Evolutionary conservation across 768 basidiomycete genomes (phyloP).

Genomic region (Royoungia palumana): DNA sequence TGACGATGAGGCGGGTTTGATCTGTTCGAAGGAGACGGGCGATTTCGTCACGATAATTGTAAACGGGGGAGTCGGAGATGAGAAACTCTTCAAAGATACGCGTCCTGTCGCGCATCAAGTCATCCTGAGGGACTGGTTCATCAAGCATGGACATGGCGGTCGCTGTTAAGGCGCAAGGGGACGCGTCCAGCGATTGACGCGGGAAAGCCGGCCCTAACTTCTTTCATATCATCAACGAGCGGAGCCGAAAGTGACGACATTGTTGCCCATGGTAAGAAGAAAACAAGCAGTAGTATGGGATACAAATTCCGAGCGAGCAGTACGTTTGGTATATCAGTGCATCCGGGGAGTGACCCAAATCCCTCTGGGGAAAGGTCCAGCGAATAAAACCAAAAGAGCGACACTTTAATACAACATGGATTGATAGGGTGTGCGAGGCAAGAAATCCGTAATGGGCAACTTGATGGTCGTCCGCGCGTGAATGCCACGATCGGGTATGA

Average conservation of each 20-base stretch:
- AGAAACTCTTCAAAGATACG: conserved; percentile 84
- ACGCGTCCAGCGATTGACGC: conserved; percentile 21
- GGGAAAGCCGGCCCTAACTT: conserved; percentile 35
- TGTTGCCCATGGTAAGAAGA: neutral
- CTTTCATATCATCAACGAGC: neutral
- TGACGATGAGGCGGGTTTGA: conserved; percentile 87
- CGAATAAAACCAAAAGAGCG: conserved; percentile 2
- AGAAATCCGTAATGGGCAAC: neutral
- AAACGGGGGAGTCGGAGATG: conserved; percentile 58
- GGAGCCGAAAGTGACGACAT: no score
- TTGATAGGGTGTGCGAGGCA: conserved; percentile 2
- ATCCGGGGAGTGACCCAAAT: conserved; percentile 2
- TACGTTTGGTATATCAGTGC: conserved; percentile 8
- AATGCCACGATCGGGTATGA: neutral
- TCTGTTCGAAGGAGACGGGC: conserved; percentile 77
- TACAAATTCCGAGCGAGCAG: conserved; percentile 3
- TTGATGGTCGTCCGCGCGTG: neutral
- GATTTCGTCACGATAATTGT: conserved; percentile 86
- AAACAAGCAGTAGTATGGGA: neutral
- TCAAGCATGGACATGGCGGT: conserved; percentile 36
- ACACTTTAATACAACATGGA: conserved; percentile 6
- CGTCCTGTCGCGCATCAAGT: conserved; percentile 72
- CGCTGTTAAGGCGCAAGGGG: neutral
- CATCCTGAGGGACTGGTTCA: conserved; percentile 63
- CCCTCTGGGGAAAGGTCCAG: conserved; percentile 1